Conservation (phyloP, 1,284 basidiomycete genomes). For the Sutorius eximius region DNA sequence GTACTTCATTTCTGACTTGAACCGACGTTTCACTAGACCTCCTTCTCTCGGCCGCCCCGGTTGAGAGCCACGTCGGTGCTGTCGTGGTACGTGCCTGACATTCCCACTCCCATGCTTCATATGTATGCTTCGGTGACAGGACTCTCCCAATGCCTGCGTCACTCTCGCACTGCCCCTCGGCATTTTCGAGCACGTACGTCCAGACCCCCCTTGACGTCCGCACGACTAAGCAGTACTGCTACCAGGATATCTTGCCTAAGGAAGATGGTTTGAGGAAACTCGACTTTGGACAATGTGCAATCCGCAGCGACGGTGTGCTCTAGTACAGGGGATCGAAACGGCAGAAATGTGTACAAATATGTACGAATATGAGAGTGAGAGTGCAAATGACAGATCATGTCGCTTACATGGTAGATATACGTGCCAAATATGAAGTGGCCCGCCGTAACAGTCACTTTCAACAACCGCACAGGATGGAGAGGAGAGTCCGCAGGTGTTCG, state of each 20-base stretch:
- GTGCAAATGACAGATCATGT: background rate
- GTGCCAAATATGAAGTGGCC: background rate
- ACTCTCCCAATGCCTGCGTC: slow-evolving; percentile 77
- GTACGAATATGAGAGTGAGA: background rate
- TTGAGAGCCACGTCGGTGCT: slow-evolving; percentile 75
- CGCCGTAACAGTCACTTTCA: background rate
- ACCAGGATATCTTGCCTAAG: slow-evolving; percentile 63
- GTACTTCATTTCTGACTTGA: background rate
- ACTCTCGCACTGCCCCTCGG: slow-evolving; percentile 69
- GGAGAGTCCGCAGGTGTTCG: background rate
- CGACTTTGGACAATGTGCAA: slow-evolving; percentile 64
- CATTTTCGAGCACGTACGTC: slow-evolving; percentile 68
- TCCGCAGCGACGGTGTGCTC: slow-evolving; percentile 61
- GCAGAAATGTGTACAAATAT: background rate
- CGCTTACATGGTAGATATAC: background rate
- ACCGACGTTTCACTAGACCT: slow-evolving; percentile 48
- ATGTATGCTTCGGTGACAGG: slow-evolving; percentile 36
- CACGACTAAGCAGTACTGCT: background rate
- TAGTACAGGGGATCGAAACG: slow-evolving; percentile 16
- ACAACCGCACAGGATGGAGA: background rate
- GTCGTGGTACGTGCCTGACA: slow-evolving; percentile 54
- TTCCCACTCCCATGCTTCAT: background rate
- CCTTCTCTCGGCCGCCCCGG: slow-evolving; percentile 71
- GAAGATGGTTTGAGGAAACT: slow-evolving; percentile 57
- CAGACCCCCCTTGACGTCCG: too few relatives aligned